Evolutionary conservation across 1,284 basidiomycete species (phyloP), one percentile per base, ranked within the genome.

Genomic region (Microbotryum scabiosae): DNA sequence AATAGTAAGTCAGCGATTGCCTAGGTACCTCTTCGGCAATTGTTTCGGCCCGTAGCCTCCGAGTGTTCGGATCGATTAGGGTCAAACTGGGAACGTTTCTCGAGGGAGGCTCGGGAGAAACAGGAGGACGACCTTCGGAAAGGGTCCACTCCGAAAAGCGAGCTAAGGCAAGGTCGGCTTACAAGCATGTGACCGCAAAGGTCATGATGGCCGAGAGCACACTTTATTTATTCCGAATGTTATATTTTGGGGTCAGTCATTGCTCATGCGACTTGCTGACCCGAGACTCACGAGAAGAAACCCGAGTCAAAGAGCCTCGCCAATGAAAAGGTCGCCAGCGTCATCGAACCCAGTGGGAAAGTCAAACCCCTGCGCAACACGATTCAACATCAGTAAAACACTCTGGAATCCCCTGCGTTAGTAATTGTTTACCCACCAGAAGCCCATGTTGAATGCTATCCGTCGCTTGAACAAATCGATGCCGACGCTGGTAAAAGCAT

Each of bases 281-380:
- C 25, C 18, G n/a, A 26, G 30, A 41, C 64, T 36, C 18, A 69
- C 62, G 65, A 69, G 67, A 72, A 70, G 58, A 71, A 71, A 32
- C 64, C 54, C 4, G 69, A 67, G 52, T 69, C 63, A 55, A 72
- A 71, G 5, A 66, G 51, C 2, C 51, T 46, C 5, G 57, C 71
- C 30, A 72, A 64, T 8, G 67, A 65, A 56, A 68, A 70, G 9
- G 70, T 71, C 41, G 71, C 59, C 26, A 72, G 64, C 18, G 62
- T 69, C 9, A 72, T 60, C 1, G 69, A 70, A 23, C 71, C 71
- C 36, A 71, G 60, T 32, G 69, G 68, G 60, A 70, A 63, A 7
- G 62, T 59, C 26, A 58, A 64, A 1, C 59, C 59, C 55, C 60
- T 56, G 53, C 61, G 59, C 26, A 8, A 28, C 4, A 21, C 5